These are phyloP conservation scores for Phytopythium delawarense DNA, from an alignment of 352 stramenopile species.

Conservation along the genomic window DNA sequence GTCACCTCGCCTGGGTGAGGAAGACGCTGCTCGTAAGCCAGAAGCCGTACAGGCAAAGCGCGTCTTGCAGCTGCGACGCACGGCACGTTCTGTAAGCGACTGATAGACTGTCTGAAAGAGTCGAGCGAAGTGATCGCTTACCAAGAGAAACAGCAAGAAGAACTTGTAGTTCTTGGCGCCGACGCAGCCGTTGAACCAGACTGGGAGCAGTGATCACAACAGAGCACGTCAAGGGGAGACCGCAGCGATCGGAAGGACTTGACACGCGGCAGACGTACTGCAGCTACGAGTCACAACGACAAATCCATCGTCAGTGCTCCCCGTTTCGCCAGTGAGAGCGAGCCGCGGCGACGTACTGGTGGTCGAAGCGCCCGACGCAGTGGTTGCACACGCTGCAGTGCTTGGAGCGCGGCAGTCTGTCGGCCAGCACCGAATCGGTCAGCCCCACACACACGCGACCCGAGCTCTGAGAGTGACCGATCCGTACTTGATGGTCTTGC, in stretches of 20 bases:
- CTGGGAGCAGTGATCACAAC: conserved; percentile 11
- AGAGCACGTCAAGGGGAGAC: no score
- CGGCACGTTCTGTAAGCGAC: background rate
- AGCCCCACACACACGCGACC: no score
- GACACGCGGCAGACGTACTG: conserved; percentile 3
- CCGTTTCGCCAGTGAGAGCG: background rate
- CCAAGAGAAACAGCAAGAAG: conserved; percentile 62
- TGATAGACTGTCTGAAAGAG: background rate
- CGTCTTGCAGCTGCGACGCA: conserved; percentile 28
- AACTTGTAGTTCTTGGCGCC: conserved; percentile 78
- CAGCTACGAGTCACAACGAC: background rate
- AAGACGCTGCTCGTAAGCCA: conserved; percentile 52
- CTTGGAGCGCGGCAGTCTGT: conserved; percentile 80
- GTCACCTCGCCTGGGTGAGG: conserved; percentile 29
- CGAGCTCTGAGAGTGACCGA: no score
- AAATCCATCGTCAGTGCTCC: conserved; percentile 4
- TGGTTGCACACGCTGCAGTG: conserved; percentile 88
- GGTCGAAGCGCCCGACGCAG: conserved; percentile 87
- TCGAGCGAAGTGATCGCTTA: conserved; percentile 6
- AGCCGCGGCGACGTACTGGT: conserved; percentile 60
- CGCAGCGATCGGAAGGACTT: background rate
- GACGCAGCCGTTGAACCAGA: conserved; percentile 85
- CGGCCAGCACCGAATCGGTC: background rate
- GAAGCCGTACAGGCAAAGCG: conserved; percentile 47
- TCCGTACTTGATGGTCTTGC: conserved; percentile 80